Percentiles rank a stretch among this genome's conserved stretches.
These are phyloP conservation scores for Chlorophyllum brunneum DNA, from an alignment of 768 basidiomycete species.

Conservation along the genomic window DNA sequence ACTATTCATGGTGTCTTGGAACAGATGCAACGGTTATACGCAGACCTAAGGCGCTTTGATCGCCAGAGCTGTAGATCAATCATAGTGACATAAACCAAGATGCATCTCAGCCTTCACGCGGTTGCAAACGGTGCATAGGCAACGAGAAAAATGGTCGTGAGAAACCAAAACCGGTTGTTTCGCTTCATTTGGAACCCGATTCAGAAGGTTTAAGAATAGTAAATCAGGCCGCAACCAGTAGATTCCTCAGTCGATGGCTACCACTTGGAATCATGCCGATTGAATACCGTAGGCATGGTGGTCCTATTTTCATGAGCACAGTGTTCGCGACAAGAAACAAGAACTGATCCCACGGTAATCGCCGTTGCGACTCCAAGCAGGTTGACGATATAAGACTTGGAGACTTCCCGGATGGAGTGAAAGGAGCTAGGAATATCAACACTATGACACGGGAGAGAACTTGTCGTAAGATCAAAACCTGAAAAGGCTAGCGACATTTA, in stretches of 20 bases:
- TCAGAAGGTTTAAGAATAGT: not conserved
- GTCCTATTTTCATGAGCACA: not conserved
- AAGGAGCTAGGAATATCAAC: constrained; percentile 6
- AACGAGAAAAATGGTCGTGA: not conserved
- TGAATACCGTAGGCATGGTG: constrained; percentile 7
- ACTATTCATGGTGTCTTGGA: not conserved
- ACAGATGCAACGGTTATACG: not conserved
- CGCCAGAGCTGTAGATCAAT: too few species aligned
- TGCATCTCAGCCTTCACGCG: not conserved
- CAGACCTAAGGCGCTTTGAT: too few species aligned
- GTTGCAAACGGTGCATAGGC: too few species aligned
- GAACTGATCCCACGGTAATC: not conserved
- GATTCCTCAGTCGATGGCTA: not conserved
- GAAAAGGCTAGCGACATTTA: not conserved
- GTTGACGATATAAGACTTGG: not conserved
- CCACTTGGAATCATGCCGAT: constrained; percentile 1
- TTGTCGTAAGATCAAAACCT: not conserved
- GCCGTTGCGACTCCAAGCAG: not conserved
- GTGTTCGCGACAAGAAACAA: not conserved
- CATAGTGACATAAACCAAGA: not conserved
- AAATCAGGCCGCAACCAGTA: too few species aligned
- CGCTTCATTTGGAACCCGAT: not conserved
- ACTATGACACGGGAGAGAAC: not conserved
- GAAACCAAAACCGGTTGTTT: not conserved
- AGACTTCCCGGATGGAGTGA: not conserved